Conservation (phyloP, 2,329 filamentous ascomycete species). For the Monilinia fructigena region DNA sequence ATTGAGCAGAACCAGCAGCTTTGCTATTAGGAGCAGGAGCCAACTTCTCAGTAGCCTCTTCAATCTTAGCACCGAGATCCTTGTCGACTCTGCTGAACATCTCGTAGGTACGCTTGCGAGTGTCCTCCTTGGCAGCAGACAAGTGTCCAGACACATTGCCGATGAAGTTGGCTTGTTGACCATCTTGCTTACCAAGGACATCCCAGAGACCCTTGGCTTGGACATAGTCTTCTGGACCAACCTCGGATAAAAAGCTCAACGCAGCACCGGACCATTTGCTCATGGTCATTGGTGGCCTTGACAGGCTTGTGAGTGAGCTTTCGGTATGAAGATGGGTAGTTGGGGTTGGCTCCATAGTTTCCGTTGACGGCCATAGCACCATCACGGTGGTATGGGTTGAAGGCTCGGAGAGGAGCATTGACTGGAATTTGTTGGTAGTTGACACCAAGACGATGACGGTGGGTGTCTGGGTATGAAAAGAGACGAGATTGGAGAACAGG, state of each 20-base stretch:
- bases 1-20: conserved; percentile 21
- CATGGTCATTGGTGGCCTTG: conserved; percentile 46
- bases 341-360: conserved; percentile 60
- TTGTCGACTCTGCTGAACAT: conserved; percentile 60
- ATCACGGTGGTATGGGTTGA: conserved; percentile 72
- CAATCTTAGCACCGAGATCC: conserved; percentile 53
- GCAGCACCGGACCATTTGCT: conserved; percentile 50
- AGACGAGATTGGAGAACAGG: conserved; percentile 67
- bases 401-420: conserved; percentile 47
- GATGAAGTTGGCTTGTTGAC: conserved; percentile 62
- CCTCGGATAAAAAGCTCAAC: conserved; percentile 47
- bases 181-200: conserved; percentile 45
- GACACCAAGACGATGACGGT: conserved; percentile 55
- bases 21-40: conserved; percentile 26
- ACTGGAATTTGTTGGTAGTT: conserved; percentile 61
- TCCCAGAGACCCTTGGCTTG: conserved; percentile 41
- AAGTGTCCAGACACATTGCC: conserved; percentile 59
- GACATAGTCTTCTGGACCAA: conserved; percentile 40
- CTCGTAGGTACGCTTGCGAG: conserved; percentile 57
- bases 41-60: conserved; percentile 50
- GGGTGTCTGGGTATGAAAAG: conserved; percentile 69
- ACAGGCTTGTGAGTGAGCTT: conserved; percentile 46
- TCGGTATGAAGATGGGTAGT: conserved; percentile 55
- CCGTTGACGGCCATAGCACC: conserved; percentile 68
- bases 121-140: conserved; percentile 51